Percentiles rank a stretch among this genome's conserved stretches.
Conservation (phyloP, 208 protist species). For the Crithidia acanthocephali region DNA sequence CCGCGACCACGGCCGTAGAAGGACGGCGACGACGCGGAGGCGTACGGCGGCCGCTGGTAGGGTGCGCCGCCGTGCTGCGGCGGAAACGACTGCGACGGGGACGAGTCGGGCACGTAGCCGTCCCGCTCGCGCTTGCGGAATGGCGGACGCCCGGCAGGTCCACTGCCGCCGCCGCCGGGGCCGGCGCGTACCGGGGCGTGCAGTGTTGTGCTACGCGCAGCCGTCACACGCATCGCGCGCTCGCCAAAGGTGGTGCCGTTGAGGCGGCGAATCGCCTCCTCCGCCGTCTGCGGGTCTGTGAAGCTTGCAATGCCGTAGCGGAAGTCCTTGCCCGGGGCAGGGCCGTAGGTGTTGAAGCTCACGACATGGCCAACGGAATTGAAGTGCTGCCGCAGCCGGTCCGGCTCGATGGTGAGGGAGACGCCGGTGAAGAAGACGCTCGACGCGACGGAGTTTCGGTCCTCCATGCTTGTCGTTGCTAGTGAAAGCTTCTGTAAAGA, state of each 20-base stretch:
- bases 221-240: slow-evolving; percentile 67
- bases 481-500: too few species aligned
- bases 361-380: slow-evolving; percentile 84
- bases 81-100: neutral
- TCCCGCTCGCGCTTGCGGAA: slow-evolving; percentile 41
- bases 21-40: neutral
- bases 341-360: slow-evolving; percentile 68
- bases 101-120: slow-evolving; percentile 7
- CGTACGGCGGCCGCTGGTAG: neutral
- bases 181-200: slow-evolving; percentile 26
- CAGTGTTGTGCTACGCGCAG: slow-evolving; percentile 31
- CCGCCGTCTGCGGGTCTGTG: slow-evolving; percentile 74
- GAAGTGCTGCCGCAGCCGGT: slow-evolving; percentile 79
- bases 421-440: slow-evolving; percentile 89
- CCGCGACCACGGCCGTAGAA: slow-evolving; percentile 18
- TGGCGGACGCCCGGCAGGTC: slow-evolving; percentile 26
- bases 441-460: slow-evolving; percentile 18
- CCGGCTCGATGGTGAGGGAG: slow-evolving; percentile 64
- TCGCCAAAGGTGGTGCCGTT: slow-evolving; percentile 80
- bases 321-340: slow-evolving; percentile 70
- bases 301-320: slow-evolving; percentile 83
- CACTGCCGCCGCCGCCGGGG: slow-evolving; percentile 26
- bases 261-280: slow-evolving; percentile 76
- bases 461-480: slow-evolving; percentile 31
- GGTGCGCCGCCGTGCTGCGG: neutral